A percentile compares a stretch with the other conserved stretches of the same genome.
Conservation (phyloP, 345 rosid genomes). For the Viola odorata region DNA sequence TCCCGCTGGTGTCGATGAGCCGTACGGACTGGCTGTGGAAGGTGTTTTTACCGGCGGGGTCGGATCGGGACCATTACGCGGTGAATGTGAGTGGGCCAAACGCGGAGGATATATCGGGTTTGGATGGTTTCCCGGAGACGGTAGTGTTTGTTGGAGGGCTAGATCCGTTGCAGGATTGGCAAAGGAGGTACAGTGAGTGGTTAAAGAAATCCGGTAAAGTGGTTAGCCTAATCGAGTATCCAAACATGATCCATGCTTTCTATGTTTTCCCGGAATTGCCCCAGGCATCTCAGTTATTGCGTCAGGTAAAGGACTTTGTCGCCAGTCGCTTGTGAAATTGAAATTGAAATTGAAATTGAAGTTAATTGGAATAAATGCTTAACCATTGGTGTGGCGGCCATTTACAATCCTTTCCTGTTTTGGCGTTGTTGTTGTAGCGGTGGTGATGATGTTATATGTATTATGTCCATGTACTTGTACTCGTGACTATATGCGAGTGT, state of each 20-base stretch:
- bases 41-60: constrained; percentile 9
- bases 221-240: constrained; percentile 11
- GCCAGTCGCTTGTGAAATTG: too few relatives aligned
- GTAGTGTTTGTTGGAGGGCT: constrained; percentile 10
- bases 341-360: too few relatives aligned
- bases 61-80: constrained; percentile 14
- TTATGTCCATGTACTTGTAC: too few relatives aligned
- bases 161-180: constrained; percentile 21
- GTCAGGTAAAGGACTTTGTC: constrained; percentile 20
- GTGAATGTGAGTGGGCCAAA: constrained; percentile 14
- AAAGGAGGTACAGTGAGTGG: constrained; percentile 13
- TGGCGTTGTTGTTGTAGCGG: too few relatives aligned
- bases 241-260: constrained; percentile 4
- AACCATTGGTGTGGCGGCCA: too few relatives aligned
- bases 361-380: too few relatives aligned
- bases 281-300: background rate
- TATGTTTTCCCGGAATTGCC: background rate
- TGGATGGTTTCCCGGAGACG: constrained; percentile 7
- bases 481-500: too few relatives aligned
- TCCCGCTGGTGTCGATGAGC: background rate
- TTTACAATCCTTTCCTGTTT: too few relatives aligned
- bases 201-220: constrained; percentile 11
- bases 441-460: too few relatives aligned
- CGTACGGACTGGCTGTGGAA: constrained; percentile 16
- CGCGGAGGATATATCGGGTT: background rate